A percentile compares a stretch with the other conserved stretches of the same genome.
These are phyloP conservation scores for Nicotiana obtusifolia DNA, from an alignment of 257 asterid genomes.

Conservation along the genomic window DNA sequence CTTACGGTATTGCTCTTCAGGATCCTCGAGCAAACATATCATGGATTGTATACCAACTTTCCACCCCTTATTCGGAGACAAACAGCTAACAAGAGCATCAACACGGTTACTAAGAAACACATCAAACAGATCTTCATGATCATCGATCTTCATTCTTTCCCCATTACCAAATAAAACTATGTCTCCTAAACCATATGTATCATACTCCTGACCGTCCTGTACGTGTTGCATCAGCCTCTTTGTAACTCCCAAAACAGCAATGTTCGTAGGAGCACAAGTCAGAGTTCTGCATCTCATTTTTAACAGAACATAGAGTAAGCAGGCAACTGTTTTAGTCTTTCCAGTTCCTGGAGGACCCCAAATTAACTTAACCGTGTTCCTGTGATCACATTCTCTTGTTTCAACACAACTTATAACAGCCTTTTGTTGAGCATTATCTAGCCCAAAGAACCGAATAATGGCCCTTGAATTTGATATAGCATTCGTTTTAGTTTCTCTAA, in stretches of 20 bases:
- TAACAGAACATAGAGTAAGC: constrained; percentile 22
- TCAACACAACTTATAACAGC: constrained; percentile 32
- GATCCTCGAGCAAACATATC: constrained; percentile 34
- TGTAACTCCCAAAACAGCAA: constrained; percentile 28
- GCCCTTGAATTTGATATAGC: background rate
- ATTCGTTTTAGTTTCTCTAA: background rate
- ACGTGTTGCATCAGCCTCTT: constrained; percentile 31
- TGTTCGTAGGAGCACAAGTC: constrained; percentile 52
- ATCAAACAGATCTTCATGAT: constrained; percentile 34
- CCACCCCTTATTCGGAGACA: constrained; percentile 38
- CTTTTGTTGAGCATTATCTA: constrained; percentile 33
- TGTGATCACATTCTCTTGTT: constrained; percentile 23
- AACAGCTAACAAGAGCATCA: constrained; percentile 15
- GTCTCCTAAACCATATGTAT: constrained; percentile 45
- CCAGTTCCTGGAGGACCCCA: constrained; percentile 61
- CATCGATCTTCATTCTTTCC: constrained; percentile 7
- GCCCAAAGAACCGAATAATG: constrained; percentile 13
- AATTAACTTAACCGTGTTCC: constrained; percentile 27
- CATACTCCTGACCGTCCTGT: background rate
- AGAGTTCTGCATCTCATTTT: constrained; percentile 31
- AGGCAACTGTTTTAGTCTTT: constrained; percentile 39
- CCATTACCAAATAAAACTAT: constrained; percentile 31
- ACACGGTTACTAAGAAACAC: constrained; percentile 39
- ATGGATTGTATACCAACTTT: constrained; percentile 16
- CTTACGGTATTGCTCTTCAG: constrained; percentile 18